Conservation (phyloP, 345 rosid genomes). For the Capsella bursapastoris region DNA sequence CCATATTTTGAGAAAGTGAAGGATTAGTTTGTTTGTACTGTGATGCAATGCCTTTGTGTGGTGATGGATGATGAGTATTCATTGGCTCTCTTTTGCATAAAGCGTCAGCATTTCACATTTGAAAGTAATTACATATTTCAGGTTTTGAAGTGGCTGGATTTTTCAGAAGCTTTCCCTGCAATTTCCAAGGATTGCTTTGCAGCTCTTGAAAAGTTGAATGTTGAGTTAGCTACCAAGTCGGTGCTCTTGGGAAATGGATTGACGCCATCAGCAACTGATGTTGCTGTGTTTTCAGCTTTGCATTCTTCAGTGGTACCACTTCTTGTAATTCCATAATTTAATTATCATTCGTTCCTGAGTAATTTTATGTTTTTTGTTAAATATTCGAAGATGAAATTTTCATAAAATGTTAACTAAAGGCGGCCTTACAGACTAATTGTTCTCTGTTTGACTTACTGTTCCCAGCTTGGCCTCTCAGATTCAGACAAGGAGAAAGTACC, state of each 20-base stretch:
- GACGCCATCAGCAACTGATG: conserved; percentile 77
- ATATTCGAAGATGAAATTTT: neutral
- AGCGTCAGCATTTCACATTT: neutral
- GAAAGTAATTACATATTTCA: conserved; percentile 37
- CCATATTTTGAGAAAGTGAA: neutral
- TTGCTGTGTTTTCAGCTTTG: conserved; percentile 66
- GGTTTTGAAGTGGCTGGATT: conserved; percentile 79
- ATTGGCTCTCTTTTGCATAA: conserved; percentile 13
- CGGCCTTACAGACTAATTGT: neutral
- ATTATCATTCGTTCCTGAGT: neutral
- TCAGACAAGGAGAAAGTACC: conserved; percentile 59
- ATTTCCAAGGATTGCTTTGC: conserved; percentile 52
- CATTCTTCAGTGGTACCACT: conserved; percentile 69
- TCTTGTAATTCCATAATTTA: conserved; percentile 3
- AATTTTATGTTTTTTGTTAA: neutral
- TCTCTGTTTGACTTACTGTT: conserved; percentile 35
- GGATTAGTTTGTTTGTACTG: conserved; percentile 11
- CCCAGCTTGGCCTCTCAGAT: conserved; percentile 62
- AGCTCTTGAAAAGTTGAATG: conserved; percentile 60
- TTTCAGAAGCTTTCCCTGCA: conserved; percentile 60
- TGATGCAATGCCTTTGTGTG: neutral
- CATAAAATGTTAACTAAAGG: neutral
- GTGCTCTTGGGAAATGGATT: conserved; percentile 78
- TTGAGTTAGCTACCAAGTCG: conserved; percentile 62
- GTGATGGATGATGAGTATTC: neutral